Evolutionary conservation across 345 rosid genomes (phyloP).

Genomic region (Crucihimalaya himalaica): DNA sequence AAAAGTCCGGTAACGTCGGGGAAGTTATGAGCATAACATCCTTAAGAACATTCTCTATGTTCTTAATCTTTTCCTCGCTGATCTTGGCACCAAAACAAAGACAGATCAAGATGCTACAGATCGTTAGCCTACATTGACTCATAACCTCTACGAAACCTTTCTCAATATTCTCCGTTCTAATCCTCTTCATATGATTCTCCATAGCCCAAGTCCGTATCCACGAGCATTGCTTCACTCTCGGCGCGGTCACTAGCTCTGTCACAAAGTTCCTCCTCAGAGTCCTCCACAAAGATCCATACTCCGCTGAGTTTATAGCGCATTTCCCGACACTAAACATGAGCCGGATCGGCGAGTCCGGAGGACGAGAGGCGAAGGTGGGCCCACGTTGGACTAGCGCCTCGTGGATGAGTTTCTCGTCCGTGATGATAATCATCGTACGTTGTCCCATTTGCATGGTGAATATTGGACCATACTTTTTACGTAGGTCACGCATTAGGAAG

Average conservation of each 20-base stretch:
- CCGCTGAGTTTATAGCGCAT: slow-evolving; percentile 89
- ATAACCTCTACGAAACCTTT: slow-evolving; percentile 73
- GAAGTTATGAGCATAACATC: slow-evolving; percentile 85
- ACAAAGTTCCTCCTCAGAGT: slow-evolving; percentile 78
- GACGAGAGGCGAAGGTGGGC: slow-evolving; percentile 67
- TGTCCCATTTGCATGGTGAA: slow-evolving; percentile 98
- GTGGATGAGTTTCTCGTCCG: slow-evolving; percentile 79
- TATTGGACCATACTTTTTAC: slow-evolving; percentile 75
- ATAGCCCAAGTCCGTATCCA: slow-evolving; percentile 90
- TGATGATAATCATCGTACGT: slow-evolving; percentile 77
- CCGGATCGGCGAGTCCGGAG: slow-evolving; percentile 84
- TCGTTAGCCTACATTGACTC: slow-evolving; percentile 68
- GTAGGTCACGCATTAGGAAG: slow-evolving; percentile 64
- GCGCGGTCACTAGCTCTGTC: slow-evolving; percentile 68
- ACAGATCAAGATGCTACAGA: slow-evolving; percentile 79
- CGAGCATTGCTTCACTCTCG: slow-evolving; percentile 73
- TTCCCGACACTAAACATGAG: slow-evolving; percentile 84
- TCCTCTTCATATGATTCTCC: slow-evolving; percentile 65
- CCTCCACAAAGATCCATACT: slow-evolving; percentile 84
- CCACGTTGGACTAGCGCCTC: slow-evolving; percentile 84
- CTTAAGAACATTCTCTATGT: slow-evolving; percentile 69
- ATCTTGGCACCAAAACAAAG: slow-evolving; percentile 91
- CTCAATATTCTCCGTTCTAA: slow-evolving; percentile 51
- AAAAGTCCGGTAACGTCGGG: slow-evolving; percentile 76
- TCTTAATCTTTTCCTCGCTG: slow-evolving; percentile 56